These are phyloP conservation scores for Neurospora sp. DNA, from an alignment of 2,329 filamentous ascomycete species.

Conservation along the genomic window DNA sequence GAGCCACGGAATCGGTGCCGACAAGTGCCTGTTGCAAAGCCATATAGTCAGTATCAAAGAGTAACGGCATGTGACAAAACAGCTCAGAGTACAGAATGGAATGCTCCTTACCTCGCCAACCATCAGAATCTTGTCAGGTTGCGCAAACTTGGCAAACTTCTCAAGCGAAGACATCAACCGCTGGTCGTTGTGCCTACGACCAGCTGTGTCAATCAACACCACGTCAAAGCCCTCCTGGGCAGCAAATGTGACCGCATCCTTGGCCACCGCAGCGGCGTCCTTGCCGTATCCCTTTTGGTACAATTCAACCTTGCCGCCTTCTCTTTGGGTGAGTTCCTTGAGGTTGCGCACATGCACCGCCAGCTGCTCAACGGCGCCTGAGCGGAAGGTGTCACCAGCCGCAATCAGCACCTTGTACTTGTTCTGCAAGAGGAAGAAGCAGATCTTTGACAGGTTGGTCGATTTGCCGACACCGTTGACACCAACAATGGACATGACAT, in stretches of 20 bases:
- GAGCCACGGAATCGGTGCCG: slow-evolving; percentile 88
- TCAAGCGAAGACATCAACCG: slow-evolving; percentile 93
- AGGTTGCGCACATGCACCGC: slow-evolving; percentile 92
- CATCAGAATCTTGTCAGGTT: slow-evolving; percentile 98
- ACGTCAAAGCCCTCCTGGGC: slow-evolving; percentile 73
- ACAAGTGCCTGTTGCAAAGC: slow-evolving; percentile 58
- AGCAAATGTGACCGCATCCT: slow-evolving; percentile 81
- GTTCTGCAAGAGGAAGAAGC: slow-evolving; percentile 95
- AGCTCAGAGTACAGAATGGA: neutral
- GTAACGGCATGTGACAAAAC: neutral
- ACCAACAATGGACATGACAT: slow-evolving; percentile 95
- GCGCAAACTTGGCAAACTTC: slow-evolving; percentile 93
- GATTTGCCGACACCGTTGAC: slow-evolving; percentile 98
- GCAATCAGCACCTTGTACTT: slow-evolving; percentile 91
- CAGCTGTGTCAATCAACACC: slow-evolving; percentile 93
- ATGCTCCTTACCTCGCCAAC: slow-evolving; percentile 47
- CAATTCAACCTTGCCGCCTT: slow-evolving; percentile 77
- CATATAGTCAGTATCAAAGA: slow-evolving; percentile 7
- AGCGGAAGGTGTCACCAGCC: slow-evolving; percentile 93
- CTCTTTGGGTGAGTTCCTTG: slow-evolving; percentile 75
- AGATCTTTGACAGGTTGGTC: slow-evolving; percentile 95
- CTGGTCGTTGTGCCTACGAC: slow-evolving; percentile 88
- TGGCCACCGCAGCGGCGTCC: slow-evolving; percentile 89
- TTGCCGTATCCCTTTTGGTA: slow-evolving; percentile 98
- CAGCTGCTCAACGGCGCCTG: slow-evolving; percentile 92